Base-by-base conservation (phyloP, 2,329 filamentous ascomycete species). In the Trichoderma asperellum region DNA sequence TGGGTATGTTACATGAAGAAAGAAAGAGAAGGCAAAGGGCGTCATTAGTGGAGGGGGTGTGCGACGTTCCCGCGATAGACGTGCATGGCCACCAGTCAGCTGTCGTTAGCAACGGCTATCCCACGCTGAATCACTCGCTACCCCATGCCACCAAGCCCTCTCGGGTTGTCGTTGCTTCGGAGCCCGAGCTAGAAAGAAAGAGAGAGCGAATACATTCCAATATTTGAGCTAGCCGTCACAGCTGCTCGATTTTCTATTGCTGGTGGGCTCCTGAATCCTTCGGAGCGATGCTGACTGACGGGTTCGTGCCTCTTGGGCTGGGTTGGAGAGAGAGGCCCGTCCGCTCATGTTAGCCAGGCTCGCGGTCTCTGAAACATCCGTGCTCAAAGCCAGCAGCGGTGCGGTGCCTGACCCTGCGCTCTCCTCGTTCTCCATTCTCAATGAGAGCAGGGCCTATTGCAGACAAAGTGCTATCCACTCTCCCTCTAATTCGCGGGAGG, bases 71-170 rank as follows among this genome's bases (percentile, higher is more conserved):
- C 63, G 68, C 56, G 57, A 47, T 68, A 47, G 58, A 35, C 58
- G 62, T 63, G 57, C 62, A 70, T 57, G 64, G 57, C 29, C 64
- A 55, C 55, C 68, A 62, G 52, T 68, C 64, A 68, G 68, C 64
- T 68, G 63, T 70, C 57, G 64, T 61, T 59, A 24, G 18, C 37
- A 55, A 67, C 47, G 62, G 32, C 57, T 27, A 60, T 43, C 63
- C 63, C 68, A 62, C 55, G 49, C 47, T 65, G 49, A 24, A 63
- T 56, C 59, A 68, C 27, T 66, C 40, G 35, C 21, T 34, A 65
- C 53, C 62, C 62, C 53, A 40, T 49, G 53, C 47, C 40, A 37
- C 47, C 40, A 37, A 43, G 53, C 24, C 35, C 27, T n/a, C 37
- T 14, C 49, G 47, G n/a, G 53, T 52, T 40, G 61, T 29, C 49